phyloP scores from a whole-genome alignment of 1,139 yeast species.

The Saccharomyces hybrid region DNA sequence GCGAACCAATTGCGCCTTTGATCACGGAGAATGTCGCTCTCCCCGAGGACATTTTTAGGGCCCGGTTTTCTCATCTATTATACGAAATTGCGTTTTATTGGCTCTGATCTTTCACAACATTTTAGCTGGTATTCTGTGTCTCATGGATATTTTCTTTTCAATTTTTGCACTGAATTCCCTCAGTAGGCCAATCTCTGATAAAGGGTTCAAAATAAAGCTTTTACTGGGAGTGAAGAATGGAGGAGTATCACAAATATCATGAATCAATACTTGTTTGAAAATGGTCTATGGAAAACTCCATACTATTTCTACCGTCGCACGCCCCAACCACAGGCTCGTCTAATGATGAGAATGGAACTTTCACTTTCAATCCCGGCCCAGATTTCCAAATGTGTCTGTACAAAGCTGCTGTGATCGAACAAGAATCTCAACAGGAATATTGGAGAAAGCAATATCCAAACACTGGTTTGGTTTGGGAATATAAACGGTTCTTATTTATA shows the following conservation, averaged over 20 bases:
- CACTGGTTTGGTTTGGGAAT: neutral
- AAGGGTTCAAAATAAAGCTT: no score
- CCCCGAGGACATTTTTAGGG: neutral
- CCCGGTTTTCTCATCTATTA: neutral
- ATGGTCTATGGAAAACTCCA: neutral
- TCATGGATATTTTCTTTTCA: neutral
- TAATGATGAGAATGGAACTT: neutral
- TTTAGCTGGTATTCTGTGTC: neutral
- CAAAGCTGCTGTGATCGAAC: neutral
- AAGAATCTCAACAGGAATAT: neutral
- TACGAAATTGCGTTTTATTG: neutral
- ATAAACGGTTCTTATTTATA: neutral
- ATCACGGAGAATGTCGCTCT: neutral
- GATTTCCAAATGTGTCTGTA: neutral
- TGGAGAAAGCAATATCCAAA: neutral
- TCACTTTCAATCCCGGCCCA: neutral
- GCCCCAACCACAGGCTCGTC: neutral
- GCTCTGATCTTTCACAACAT: neutral
- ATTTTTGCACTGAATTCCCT: neutral
- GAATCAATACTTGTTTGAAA: neutral
- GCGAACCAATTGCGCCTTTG: neutral
- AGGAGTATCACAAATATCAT: neutral
- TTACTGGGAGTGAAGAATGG: neutral
- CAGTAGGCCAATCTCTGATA: neutral
- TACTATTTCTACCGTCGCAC: neutral